A percentile compares a stretch with the other conserved stretches of the same genome.
phyloP scores from a whole-genome alignment of 1,139 yeast genomes.

The Meyerozyma elateridarum region DNA sequence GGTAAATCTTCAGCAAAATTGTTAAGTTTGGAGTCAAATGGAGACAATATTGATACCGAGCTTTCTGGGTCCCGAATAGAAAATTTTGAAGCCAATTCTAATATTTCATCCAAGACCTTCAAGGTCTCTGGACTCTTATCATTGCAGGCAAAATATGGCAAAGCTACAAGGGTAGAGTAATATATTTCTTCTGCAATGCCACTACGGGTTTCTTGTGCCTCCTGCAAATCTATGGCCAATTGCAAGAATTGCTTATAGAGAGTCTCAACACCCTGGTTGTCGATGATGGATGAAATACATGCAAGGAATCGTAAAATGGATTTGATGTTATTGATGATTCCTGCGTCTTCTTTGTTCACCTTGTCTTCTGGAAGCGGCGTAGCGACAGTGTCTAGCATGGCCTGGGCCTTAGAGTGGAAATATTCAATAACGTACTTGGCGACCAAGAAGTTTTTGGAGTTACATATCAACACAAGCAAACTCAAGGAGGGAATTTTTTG shows the following conservation, averaged over 20 bases:
- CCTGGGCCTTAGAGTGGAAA: conserved; percentile 60
- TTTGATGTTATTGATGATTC: conserved; percentile 71
- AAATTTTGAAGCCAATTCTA: conserved; percentile 42
- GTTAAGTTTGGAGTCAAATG: conserved; percentile 34
- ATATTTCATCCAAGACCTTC: conserved; percentile 36
- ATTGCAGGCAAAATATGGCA: conserved; percentile 64
- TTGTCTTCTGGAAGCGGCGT: not conserved
- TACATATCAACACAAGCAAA: conserved; percentile 65
- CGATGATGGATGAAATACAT: conserved; percentile 56
- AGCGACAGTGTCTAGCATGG: conserved; percentile 34
- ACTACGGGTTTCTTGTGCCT: conserved; percentile 31
- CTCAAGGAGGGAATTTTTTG: conserved; percentile 75
- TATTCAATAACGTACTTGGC: conserved; percentile 70
- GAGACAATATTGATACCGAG: conserved; percentile 25
- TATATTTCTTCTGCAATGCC: conserved; percentile 68
- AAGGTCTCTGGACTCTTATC: conserved; percentile 31
- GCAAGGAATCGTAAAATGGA: conserved; percentile 67
- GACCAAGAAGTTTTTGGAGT: conserved; percentile 59
- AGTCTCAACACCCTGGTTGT: conserved; percentile 45
- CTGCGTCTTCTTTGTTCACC: conserved; percentile 40
- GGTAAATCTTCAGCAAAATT: conserved; percentile 36
- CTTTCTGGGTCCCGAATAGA: conserved; percentile 18
- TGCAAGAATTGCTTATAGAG: conserved; percentile 53
- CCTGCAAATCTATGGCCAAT: conserved; percentile 54
- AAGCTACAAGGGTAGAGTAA: conserved; percentile 56